A percentile compares a stretch with the other conserved stretches of the same genome.
Conservation (phyloP, 331 rosid genomes). For the Acacia concinna region DNA sequence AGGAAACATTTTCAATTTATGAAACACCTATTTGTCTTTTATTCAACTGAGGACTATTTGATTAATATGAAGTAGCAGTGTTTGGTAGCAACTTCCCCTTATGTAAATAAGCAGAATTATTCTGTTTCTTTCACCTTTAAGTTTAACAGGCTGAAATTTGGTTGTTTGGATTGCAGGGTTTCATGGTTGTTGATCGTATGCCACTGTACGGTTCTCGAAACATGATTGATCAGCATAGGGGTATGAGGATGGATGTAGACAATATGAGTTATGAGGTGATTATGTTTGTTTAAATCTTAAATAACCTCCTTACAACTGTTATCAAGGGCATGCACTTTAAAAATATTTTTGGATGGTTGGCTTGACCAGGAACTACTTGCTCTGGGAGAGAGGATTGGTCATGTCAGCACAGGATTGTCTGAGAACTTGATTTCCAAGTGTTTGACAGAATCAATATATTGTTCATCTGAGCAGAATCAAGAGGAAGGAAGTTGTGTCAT, state of each 20-base stretch:
- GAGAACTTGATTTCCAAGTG: constrained; percentile 63
- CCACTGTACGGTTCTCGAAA: constrained; percentile 63
- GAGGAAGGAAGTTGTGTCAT: constrained; percentile 74
- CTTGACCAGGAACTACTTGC: constrained; percentile 73
- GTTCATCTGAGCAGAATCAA: constrained; percentile 69
- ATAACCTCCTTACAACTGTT: neutral
- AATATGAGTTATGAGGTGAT: constrained; percentile 84
- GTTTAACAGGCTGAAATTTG: neutral
- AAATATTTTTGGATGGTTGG: neutral
- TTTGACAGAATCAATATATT: constrained; percentile 69
- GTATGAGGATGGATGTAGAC: constrained; percentile 84
- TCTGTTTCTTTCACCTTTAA: neutral
- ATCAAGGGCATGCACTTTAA: neutral
- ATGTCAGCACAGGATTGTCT: constrained; percentile 75
- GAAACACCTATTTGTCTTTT: constrained; percentile 13
- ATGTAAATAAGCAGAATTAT: constrained; percentile 5
- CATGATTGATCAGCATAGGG: constrained; percentile 76
- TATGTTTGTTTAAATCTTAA: neutral
- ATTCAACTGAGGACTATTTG: neutral
- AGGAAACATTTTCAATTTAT: constrained; percentile 4
- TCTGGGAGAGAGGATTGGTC: constrained; percentile 82
- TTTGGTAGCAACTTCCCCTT: constrained; percentile 12
- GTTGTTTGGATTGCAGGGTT: constrained; percentile 53
- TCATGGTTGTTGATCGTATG: constrained; percentile 66
- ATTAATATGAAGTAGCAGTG: constrained; percentile 12